Evolutionary conservation across 2,329 filamentous ascomycete species (phyloP).

Genomic region (Graphilbum ipis-grandicollis): DNA sequence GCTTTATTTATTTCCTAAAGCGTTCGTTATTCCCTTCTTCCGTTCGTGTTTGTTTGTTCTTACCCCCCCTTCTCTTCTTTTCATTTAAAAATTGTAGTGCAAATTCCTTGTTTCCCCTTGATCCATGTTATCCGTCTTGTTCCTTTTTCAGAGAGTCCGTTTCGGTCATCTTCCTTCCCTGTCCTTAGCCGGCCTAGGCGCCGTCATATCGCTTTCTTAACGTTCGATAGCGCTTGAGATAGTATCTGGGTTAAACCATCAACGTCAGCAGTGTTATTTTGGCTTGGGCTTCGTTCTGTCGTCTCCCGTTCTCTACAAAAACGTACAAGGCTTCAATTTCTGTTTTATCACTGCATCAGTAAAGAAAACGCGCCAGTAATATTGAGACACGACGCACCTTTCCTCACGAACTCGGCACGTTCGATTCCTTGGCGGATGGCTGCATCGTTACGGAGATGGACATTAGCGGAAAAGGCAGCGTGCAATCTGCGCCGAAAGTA

Average conservation of each 20-base stretch:
- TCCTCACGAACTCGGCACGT: conserved; percentile 76
- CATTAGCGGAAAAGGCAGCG: conserved; percentile 67
- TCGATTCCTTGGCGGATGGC: conserved; percentile 62
- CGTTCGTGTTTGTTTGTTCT: too few relatives aligned
- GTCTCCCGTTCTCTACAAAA: too few relatives aligned
- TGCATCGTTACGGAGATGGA: conserved; percentile 49
- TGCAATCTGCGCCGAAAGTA: conserved; percentile 75
- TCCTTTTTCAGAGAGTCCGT: not conserved
- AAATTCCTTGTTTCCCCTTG: too few relatives aligned
- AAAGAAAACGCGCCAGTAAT: too few relatives aligned
- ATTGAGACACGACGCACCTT: too few relatives aligned
- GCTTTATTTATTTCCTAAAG: too few relatives aligned
- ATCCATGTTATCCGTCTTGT: not conserved
- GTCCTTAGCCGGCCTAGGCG: conserved; percentile 9
- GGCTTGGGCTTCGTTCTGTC: not conserved
- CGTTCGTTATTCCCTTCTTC: too few relatives aligned
- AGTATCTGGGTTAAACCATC: conserved; percentile 51
- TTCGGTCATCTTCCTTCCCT: conserved; percentile 1
- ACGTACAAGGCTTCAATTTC: conserved; percentile 88
- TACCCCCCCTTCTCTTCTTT: too few relatives aligned
- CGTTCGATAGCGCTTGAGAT: conserved; percentile 78
- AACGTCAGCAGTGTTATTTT: not conserved
- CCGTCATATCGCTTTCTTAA: conserved; percentile 63
- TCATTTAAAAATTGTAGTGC: too few relatives aligned
- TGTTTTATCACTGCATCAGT: conserved; percentile 17